These are phyloP conservation scores for Quillaja saponaria DNA, from an alignment of 306 rosid genomes.

Conservation along the genomic window DNA sequence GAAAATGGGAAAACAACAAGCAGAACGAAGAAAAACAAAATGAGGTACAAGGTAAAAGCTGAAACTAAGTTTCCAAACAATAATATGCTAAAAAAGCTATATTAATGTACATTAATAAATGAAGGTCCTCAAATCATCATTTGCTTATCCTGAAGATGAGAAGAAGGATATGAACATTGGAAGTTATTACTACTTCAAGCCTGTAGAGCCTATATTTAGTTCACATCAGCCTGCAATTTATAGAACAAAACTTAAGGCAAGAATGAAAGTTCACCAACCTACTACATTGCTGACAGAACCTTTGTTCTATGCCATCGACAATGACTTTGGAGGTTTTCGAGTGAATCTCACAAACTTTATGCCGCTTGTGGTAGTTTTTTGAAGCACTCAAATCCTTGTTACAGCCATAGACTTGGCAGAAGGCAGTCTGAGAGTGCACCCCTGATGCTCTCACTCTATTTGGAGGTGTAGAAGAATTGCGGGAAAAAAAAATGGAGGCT, in stretches of 20 bases:
- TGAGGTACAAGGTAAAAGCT: background rate
- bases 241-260: conserved; percentile 16
- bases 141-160: background rate
- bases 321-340: conserved; percentile 80
- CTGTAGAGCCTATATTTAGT: background rate
- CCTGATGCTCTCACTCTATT: conserved; percentile 60
- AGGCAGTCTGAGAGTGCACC: conserved; percentile 45
- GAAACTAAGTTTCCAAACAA: conserved; percentile 7
- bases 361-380: conserved; percentile 90
- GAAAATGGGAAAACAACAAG: background rate
- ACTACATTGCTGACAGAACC: conserved; percentile 97
- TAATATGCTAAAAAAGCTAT: background rate
- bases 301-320: conserved; percentile 78
- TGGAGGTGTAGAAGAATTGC: conserved; percentile 58
- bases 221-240: conserved; percentile 21
- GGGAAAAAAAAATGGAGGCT: conserved; percentile 52
- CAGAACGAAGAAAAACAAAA: background rate
- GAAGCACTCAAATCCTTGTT: conserved; percentile 75
- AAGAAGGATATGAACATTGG: conserved; percentile 1
- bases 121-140: conserved; percentile 5
- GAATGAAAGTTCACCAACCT: conserved; percentile 54
- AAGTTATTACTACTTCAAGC: background rate
- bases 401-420: conserved; percentile 92
- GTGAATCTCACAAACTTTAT: conserved; percentile 88
- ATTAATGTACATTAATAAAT: background rate